A percentile compares a stretch with the other conserved stretches of the same genome.
These are phyloP conservation scores for Rubia peregrina DNA, from an alignment of 305 asterid genomes.

Conservation along the genomic window DNA sequence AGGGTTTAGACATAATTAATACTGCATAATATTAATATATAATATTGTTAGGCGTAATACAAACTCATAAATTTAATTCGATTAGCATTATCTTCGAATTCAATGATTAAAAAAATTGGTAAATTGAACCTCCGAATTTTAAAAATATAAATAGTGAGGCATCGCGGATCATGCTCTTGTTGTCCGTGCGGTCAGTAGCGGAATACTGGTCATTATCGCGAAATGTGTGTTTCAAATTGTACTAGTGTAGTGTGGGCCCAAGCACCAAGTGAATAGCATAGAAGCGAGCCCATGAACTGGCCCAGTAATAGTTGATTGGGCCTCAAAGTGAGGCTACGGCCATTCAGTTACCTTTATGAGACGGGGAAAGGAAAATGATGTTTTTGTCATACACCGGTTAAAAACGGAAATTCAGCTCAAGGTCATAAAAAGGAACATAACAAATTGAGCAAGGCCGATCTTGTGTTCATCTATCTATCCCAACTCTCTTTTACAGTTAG, in stretches of 20 bases:
- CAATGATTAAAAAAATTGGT: not conserved
- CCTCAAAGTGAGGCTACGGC: not conserved
- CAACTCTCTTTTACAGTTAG: too few species aligned
- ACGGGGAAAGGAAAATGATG: not conserved
- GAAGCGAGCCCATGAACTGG: not conserved
- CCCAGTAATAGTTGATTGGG: constrained; percentile 8
- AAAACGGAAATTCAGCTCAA: too few species aligned
- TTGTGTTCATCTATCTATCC: too few species aligned
- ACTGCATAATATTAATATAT: too few species aligned
- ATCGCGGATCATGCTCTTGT: constrained; percentile 2
- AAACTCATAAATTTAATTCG: too few species aligned
- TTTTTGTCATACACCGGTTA: too few species aligned
- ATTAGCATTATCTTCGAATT: not conserved
- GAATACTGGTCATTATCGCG: not conserved
- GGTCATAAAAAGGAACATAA: too few species aligned
- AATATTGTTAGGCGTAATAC: too few species aligned
- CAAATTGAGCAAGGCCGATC: too few species aligned
- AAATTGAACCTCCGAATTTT: not conserved
- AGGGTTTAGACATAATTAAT: too few species aligned
- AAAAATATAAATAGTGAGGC: not conserved
- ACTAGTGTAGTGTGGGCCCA: too few species aligned
- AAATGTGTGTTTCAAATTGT: not conserved
- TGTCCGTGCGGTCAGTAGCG: constrained; percentile 6
- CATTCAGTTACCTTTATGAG: not conserved
- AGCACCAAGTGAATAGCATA: not conserved